Evolutionary conservation across 257 asterid genomes (phyloP), one percentile per base, ranked within the genome.

Genomic region (Handroanthus guayacan): DNA sequence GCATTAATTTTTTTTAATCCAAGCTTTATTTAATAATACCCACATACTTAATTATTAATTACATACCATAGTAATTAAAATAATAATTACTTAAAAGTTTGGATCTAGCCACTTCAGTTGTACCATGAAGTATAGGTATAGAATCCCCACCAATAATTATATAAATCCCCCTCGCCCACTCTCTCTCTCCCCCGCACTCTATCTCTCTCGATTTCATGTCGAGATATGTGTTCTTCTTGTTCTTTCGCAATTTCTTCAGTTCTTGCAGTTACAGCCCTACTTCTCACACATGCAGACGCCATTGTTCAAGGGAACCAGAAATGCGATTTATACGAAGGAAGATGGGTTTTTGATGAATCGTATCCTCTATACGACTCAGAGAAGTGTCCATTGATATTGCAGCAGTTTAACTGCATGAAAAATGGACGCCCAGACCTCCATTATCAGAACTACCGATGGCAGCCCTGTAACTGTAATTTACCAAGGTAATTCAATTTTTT

Each of bases 391-490:
- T 84, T 87, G 57, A 74, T 86, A 16, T 17, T 74, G 14, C 79
- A 78, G 62, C 87, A 71, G 10, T 87, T 89, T 66, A 80, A 87
- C 41, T 89, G 94, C 78, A 57, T 56, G 57, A 80, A 69, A 41
- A 86, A 83, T 58, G 91, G 94, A 34, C 89, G 91, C 61, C 67
- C 78, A 17, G 89, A 89, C 65, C 44, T 48, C 36, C 72, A 55
- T 1, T 85, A 87, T 47, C 86, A 79, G 78, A 85, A 82, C 39
- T 85, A 83, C 45, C 74, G 87, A 70, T 87, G 92, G 92, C 88
- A 83, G 36, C 92, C 92, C 74, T 3, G n/a, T 11, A 38, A 80
- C 17, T 87, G 90, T 55, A 75, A 78, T 63, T 67, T 87, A 65
- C 75, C 77, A 11, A 83, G 83, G 92, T 85, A 76, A 48, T 14